A percentile compares a stretch with the other conserved stretches of the same genome.
Evolutionary conservation across 139 green algal species (phyloP).

Genomic region (Ettlia oleoabundans): DNA sequence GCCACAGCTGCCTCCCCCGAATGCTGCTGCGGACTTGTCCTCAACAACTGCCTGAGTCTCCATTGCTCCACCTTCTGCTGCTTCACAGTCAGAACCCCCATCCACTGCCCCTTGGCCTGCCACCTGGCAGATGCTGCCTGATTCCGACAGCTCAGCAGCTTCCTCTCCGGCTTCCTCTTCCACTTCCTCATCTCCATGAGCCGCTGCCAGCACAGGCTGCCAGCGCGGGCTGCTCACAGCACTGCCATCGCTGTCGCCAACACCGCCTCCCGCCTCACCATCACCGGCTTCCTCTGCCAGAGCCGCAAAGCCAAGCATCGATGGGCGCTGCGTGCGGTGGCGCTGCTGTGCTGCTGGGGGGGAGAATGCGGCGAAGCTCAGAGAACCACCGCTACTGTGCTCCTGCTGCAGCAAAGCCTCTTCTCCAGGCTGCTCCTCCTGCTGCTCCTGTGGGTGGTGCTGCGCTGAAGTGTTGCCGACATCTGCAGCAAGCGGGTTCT

Average conservation of each 20-base stretch:
- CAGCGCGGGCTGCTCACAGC: not conserved
- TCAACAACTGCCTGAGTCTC: too few species aligned
- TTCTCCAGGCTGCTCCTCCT: too few species aligned
- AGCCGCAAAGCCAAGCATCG: not conserved
- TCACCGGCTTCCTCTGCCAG: not conserved
- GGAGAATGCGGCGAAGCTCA: too few species aligned
- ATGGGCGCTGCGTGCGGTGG: too few species aligned
- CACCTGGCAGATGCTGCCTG: not conserved
- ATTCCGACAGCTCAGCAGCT: not conserved
- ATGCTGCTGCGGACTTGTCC: too few species aligned
- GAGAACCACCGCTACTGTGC: too few species aligned
- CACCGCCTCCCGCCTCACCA: not conserved
- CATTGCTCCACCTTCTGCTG: not conserved
- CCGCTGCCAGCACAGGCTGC: constrained; percentile 1
- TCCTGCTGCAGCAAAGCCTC: too few species aligned
- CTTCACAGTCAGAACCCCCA: not conserved
- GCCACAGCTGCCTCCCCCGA: not conserved
- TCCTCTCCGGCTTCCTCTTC: not conserved
- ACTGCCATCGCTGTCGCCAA: not conserved
- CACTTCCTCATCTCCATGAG: not conserved
- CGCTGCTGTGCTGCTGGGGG: too few species aligned
- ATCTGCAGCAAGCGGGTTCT: too few species aligned
- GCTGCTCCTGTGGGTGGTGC: too few species aligned
- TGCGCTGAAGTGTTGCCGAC: too few species aligned
- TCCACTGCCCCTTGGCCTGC: too few species aligned